These are phyloP conservation scores for Barbarea vulgaris DNA, from an alignment of 345 rosid genomes.

Conservation along the genomic window DNA sequence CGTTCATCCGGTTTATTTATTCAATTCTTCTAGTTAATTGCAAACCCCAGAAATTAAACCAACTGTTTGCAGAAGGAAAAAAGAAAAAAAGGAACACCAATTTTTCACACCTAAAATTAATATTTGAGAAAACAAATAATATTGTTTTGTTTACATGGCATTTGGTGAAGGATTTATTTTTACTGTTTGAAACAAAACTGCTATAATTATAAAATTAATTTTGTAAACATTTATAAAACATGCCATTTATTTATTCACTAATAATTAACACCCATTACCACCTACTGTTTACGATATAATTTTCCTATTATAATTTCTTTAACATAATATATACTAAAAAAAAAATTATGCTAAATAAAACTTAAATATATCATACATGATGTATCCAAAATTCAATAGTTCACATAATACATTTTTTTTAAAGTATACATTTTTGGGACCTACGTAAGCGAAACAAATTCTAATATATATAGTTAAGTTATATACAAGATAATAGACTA, in stretches of 20 bases:
- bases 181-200: background rate
- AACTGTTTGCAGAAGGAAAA: background rate
- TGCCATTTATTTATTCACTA: background rate
- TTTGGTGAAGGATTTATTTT: background rate
- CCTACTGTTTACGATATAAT: too few relatives aligned
- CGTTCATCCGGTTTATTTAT: background rate
- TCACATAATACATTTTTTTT: background rate
- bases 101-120: background rate
- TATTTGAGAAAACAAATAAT: background rate
- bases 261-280: background rate
- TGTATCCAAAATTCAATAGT: background rate
- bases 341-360: background rate
- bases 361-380: background rate
- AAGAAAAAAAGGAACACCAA: background rate
- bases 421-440: background rate
- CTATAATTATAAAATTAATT: background rate
- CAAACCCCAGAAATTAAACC: background rate
- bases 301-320: background rate
- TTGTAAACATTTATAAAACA: background rate
- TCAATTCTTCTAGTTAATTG: background rate
- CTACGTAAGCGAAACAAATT: background rate
- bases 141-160: background rate
- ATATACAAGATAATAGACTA: background rate
- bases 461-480: background rate
- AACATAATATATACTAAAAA: background rate